phyloP scores from a whole-genome alignment of 1,284 basidiomycete genomes.

The Pyrrhoderma noxium region DNA sequence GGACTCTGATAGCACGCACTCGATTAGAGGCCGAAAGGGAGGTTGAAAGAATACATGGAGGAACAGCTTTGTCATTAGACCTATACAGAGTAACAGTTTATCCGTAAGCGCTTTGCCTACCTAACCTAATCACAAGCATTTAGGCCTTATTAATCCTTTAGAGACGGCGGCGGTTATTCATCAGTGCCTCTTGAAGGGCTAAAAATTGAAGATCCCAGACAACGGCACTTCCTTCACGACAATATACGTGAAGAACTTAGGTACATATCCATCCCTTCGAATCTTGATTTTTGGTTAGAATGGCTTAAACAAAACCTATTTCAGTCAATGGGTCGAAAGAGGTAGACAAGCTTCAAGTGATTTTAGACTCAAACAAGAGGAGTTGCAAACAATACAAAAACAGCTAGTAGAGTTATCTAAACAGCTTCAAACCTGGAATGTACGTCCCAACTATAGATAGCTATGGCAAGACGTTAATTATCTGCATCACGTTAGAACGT shows the following conservation, averaged over 20 bases:
- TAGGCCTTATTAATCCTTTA: neutral
- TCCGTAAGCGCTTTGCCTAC: constrained; percentile 36
- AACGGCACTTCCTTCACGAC: constrained; percentile 4
- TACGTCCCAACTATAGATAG: neutral
- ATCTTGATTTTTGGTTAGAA: neutral
- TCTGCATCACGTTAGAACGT: constrained; percentile 21
- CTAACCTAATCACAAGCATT: neutral
- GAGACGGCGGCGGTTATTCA: constrained; percentile 12
- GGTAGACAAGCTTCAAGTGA: too few relatives aligned
- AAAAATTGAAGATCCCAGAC: neutral
- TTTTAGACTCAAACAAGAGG: too few relatives aligned
- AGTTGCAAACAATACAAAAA: neutral
- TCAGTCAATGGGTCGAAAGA: too few relatives aligned
- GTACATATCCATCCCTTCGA: neutral
- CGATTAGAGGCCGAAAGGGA: constrained; percentile 54
- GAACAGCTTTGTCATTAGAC: constrained; percentile 54
- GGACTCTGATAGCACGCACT: constrained; percentile 53
- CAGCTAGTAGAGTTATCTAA: neutral
- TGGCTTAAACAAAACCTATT: too few relatives aligned
- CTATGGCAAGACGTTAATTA: neutral
- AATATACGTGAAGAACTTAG: constrained; percentile 2
- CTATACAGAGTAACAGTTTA: constrained; percentile 54
- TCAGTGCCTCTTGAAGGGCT: constrained; percentile 9
- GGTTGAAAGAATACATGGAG: constrained; percentile 39
- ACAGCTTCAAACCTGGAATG: neutral